A percentile compares a stretch with the other conserved stretches of the same genome.
phyloP scores from a whole-genome alignment of 768 basidiomycete species.

The Ephemerocybe angulata region DNA sequence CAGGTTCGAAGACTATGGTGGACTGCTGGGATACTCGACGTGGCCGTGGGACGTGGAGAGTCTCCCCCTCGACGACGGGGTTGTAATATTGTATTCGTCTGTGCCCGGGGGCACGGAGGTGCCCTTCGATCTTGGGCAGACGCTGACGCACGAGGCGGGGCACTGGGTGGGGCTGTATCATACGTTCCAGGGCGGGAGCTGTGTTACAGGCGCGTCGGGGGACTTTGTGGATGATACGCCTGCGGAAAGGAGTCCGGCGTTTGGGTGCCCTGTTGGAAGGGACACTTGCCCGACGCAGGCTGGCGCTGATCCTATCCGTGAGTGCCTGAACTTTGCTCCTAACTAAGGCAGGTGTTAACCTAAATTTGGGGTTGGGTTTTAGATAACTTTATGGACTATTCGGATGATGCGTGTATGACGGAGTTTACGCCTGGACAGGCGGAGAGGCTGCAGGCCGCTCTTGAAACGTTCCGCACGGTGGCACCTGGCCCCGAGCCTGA shows the following conservation, averaged over 20 bases:
- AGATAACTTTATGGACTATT: constrained; percentile 57
- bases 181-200: constrained; percentile 54
- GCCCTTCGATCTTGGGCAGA: constrained; percentile 43
- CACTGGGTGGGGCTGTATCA: constrained; percentile 60
- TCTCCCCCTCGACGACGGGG: constrained; percentile 45
- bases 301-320: constrained; percentile 45
- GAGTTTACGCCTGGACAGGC: constrained; percentile 45
- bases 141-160: constrained; percentile 52
- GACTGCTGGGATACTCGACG: constrained; percentile 51
- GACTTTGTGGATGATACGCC: constrained; percentile 48
- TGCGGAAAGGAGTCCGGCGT: constrained; percentile 39
- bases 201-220: constrained; percentile 31
- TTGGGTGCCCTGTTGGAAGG: constrained; percentile 37
- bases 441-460: constrained; percentile 21
- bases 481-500: too few relatives aligned
- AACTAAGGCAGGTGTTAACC: not conserved
- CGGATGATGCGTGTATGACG: constrained; percentile 46
- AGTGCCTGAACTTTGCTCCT: constrained; percentile 13
- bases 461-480: not conserved
- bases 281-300: constrained; percentile 30
- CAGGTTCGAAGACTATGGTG: constrained; percentile 14
- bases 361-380: not conserved
- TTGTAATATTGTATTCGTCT: constrained; percentile 40
- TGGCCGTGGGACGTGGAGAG: constrained; percentile 42
- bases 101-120: constrained; percentile 39